Conservation (phyloP, 1,284 basidiomycete genomes). For the Moniliophthora roreri region DNA sequence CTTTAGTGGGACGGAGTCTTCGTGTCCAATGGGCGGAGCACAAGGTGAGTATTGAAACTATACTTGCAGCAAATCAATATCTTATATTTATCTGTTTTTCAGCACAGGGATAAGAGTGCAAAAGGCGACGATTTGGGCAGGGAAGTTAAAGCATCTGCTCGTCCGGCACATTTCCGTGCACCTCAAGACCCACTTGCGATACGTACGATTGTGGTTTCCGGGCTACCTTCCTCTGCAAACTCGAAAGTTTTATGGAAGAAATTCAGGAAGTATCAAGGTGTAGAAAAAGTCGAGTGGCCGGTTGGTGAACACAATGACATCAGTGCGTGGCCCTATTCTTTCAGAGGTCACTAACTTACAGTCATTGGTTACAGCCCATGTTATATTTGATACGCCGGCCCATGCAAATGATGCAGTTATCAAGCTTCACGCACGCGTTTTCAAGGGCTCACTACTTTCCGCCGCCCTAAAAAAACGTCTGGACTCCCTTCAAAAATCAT, state of each 20-base stretch:
- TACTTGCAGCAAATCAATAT: constrained; percentile 2
- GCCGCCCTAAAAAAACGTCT: constrained; percentile 91
- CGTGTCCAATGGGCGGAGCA: constrained; percentile 80
- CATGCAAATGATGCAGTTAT: constrained; percentile 73
- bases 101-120: constrained; percentile 36
- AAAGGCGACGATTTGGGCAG: constrained; percentile 35
- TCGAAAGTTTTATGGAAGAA: constrained; percentile 88
- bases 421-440: constrained; percentile 92
- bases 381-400: constrained; percentile 74
- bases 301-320: constrained; percentile 43
- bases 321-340: no score
- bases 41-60: constrained; percentile 51
- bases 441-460: constrained; percentile 86
- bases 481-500: constrained; percentile 61
- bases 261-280: constrained; percentile 74
- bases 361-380: constrained; percentile 59
- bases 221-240: constrained; percentile 68
- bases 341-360: no score
- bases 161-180: constrained; percentile 31
- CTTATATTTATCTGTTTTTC: constrained; percentile 27
- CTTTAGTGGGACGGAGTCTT: constrained; percentile 65
- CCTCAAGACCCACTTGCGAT: constrained; percentile 75
- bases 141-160: constrained; percentile 34
- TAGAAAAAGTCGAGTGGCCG: constrained; percentile 73
- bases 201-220: constrained; percentile 78